Evolutionary conservation across 2,329 filamentous ascomycete species (phyloP), one percentile per base, ranked within the genome.

Genomic region (Xylaria sp.): DNA sequence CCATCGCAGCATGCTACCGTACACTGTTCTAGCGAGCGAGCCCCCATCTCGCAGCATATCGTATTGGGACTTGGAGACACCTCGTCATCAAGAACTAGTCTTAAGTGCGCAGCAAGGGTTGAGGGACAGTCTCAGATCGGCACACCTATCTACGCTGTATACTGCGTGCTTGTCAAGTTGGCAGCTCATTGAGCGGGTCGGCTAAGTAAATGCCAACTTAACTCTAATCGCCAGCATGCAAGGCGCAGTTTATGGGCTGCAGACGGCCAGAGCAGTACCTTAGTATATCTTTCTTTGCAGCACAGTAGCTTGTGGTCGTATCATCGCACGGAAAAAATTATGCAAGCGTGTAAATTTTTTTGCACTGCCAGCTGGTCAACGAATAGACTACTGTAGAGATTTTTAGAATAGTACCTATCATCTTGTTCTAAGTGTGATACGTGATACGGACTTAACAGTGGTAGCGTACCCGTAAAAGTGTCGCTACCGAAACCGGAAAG

Each of bases 331-430:
- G 28, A 60, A 52, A 56, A 34, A 56, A 20, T 52, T 39, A 66
- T 66, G 63, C 60, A 64, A 45, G 58, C 55, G 36, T 62, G 53
- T 56, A 58, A 59, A 58, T 60, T 52, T 64, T 46, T 50, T 67
- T 67, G 64, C 69, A 71, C 67, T 41, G 67, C 69, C 61, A 63
- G 58, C 57, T 52, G 50, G 56, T 63, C 32, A 46, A 65, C 43
- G 41, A 41, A 63, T 32, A 28, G 13, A 48, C 46, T 28, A n/a
- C n/a, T n/a, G n/a, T n/a, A 2, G 46, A 48, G 20, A 12, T 52
- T n/a, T 52, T 52, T 10, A 13, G 45, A 32, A 30, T 13, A 8
- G 20, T 23, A 23, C 48, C 41, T 28, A 30, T 30, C 46, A 12
- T 50, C 3, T 7, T n/a, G 25, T 52, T 30, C 15, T 10, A 18